Base-by-base conservation (phyloP, 257 asterid genomes). In the Solanum phureja region DNA sequence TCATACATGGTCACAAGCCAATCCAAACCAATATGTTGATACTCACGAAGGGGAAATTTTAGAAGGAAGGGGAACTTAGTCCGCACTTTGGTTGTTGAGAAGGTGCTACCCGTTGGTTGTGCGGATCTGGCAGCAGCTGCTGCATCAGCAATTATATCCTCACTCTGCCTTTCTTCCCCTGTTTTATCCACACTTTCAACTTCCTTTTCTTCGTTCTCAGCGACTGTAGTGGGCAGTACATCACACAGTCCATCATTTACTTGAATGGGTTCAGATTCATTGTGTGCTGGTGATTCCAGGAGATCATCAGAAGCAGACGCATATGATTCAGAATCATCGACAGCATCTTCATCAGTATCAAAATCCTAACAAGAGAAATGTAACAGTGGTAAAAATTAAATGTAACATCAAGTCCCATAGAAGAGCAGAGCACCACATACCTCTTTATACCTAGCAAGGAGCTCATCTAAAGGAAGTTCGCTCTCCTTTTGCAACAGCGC, bases 1-100 rank as follows among this genome's bases (percentile, higher is more conserved):
- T 97, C 99, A 86, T 97, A 97, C 99, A 97, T 95, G 83, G 99
- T 96, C 79, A 96, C 99, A 83, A 97, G 98, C 99, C 99, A 97
- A 92, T 97, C 99, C 95, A 97, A 90, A 87, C 99, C 99, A 87
- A 97, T 97, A 89, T 97, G 99, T 79, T 97, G 99, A 93, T 97
- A 97, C 93, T 97, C 99, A 60, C 99, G 99, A 86, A 97, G 94
- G 42, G 99, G 95, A 94, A 91, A 97, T 94, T 97, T 97, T 76
- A 97, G 93, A 91, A 97, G 97, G 91, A 97, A 97, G 46, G 99
- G 99, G 87, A 96, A 97, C 93, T 97, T 97, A 4, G 99, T 97
- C 40, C 98, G 93, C 90, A 97, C 99, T 92, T 96, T 93, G 38
- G 99, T 95, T 60, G 99, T 97, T 49, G 92, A 95, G 92, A 97